Evolutionary conservation across 73 alveolate genomes (phyloP), one percentile per base, ranked within the genome.

Genomic region (Stentor coeruleus): DNA sequence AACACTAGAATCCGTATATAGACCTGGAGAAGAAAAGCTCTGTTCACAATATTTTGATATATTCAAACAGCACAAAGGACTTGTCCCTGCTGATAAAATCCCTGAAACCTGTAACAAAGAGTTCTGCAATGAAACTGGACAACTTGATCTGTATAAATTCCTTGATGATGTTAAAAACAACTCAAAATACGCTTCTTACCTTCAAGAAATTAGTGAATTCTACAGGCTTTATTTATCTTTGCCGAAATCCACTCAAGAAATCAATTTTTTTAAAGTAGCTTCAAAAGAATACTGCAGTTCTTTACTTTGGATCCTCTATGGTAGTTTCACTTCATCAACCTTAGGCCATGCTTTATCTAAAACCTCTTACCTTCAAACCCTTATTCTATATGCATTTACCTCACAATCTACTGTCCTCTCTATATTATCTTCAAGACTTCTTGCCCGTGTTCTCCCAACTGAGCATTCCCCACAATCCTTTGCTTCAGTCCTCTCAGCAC

Each of bases 391-490:
- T 33, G 36, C 39, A 66, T 33, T 26, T 40, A 20, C 14, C 1
- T 28, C 49, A 1, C 26, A 31, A 66, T 26, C 42, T 20, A 31
- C 11, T 20, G 15, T 28, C 14, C n/a, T 66, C 37, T 20, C 37
- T 20, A 20, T 33, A 2, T 1, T 66, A 66, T 20, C 40, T 0
- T 31, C 37, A 31, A 66, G 79, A 2, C n/a, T 66, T 20, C 33
- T 66, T 28, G n/a, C 79, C 15, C n/a, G 33, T 14, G 37, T 66
- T 40, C n/a, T 66, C 33, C 79, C 79, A 20, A 66, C 42, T 2
- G 49, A 66, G 41, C 79, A 66, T 2, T 66, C 79, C 33, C 79
- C 79, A 0, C 42, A 20, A 66, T 28, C 79, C 1, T 66, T 66
- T 20, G 79, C 14, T 0, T 28, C n/a, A 15, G 33, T 31, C 33